Percentiles rank a stretch among this genome's conserved stretches.
phyloP scores from a whole-genome alignment of 129 eudicot species.

The Arctium lappa region DNA sequence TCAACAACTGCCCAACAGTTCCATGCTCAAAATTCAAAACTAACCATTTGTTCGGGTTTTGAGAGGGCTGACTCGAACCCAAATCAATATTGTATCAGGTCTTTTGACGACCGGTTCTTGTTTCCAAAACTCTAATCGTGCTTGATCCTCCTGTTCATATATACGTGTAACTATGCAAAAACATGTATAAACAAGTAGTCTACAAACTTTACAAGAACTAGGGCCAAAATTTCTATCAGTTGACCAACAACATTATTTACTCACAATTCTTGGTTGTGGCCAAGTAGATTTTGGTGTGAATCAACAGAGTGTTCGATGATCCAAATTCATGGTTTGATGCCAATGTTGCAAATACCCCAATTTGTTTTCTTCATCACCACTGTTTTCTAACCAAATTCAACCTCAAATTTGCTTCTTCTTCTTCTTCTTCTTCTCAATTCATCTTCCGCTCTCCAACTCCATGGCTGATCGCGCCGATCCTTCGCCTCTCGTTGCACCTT shows the following conservation, averaged over 20 bases:
- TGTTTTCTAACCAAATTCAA: not conserved
- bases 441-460: slow-evolving; percentile 17
- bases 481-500: slow-evolving; percentile 67
- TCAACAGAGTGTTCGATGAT: slow-evolving; percentile 16
- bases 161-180: not conserved
- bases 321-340: slow-evolving; percentile 16
- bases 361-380: slow-evolving; percentile 2
- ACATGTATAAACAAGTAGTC: not conserved
- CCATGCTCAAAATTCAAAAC: too few relatives aligned
- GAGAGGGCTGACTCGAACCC: not conserved
- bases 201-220: not conserved
- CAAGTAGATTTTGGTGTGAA: slow-evolving; percentile 4
- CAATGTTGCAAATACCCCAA: not conserved
- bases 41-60: not conserved
- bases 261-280: not conserved
- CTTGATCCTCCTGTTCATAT: not conserved
- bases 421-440: slow-evolving; percentile 18
- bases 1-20: too few relatives aligned
- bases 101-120: not conserved
- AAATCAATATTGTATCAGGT: too few relatives aligned
- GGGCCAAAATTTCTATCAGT: slow-evolving; percentile 1
- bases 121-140: not conserved
- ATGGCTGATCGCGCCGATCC: slow-evolving; percentile 64
- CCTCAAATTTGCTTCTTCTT: not conserved
- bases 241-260: slow-evolving; percentile 6